Base-by-base conservation (phyloP, 306 rosid genomes). In the Mucuna pruriens region DNA sequence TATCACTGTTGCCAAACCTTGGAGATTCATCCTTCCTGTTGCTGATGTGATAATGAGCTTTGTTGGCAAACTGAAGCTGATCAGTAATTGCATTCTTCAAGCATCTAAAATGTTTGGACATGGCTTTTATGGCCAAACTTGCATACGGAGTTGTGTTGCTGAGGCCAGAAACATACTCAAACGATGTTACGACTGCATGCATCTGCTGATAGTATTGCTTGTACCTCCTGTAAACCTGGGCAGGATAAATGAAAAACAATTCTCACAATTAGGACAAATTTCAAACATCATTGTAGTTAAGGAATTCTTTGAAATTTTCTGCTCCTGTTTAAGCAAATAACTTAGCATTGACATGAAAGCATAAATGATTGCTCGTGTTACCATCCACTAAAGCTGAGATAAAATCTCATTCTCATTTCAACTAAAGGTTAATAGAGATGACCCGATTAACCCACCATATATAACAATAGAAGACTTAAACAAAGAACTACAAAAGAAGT, bases 181-280 rank as follows among this genome's bases (percentile, higher is more conserved):
- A 94, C 1, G 98, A 91, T 7, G 90, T 87, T 48, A 89, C 89
- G 0, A 91, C 92, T 0, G 89, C 88, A 12, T 89, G 92, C 86
- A 92, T 91, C 76, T 94, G 98, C 66, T 91, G 97, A 84, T 85
- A 91, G 85, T 91, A 94, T 75, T 92, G 98, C 86, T 88, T 86
- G 84, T 94, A 94, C 81, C 92, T 92, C 82, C 88, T 86, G 86
- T 81, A 92, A 57, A 94, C 92, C 98, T 94, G 89, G 33, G n/a
- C n/a, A 20, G n/a, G 16, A 75, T 34, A 17, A 57, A 62, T 17
- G 19, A 31, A 58, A 7, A 51, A 55, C 34, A 44, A 36, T 39
- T 42, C 26, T 2, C 74, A 49, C 6, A 46, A 40, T 45, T 51
- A 42, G 52, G 36, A 70, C 39, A 19, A 31, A 42, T 46, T 25